Base-by-base conservation (phyloP, 495 filamentous ascomycete species). In the Neurospora sp. region DNA sequence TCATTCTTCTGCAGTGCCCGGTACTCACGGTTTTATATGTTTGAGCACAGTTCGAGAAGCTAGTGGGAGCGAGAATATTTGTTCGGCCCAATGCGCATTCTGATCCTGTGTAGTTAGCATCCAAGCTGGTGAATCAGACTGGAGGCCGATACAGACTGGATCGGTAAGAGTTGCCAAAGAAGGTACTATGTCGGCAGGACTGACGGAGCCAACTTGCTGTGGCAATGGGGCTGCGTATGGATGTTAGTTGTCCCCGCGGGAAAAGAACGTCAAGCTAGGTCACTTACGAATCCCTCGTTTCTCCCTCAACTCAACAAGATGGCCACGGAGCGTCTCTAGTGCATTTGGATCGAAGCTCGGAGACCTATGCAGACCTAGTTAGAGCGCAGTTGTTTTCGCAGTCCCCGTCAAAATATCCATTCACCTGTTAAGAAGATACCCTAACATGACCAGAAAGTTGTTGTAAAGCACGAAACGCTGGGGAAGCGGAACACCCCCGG, bases 401-500 rank as follows among this genome's bases (percentile, higher is more conserved):
- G 27, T 65, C 7, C 9, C 27, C 12, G 31, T 37, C 53, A 65
- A 18, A 9, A 18, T 35, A 65, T 18, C 27, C 12, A 40, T 73
- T 69, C 82, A 86, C 85, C 83, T 83, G 22, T 78, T 81, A n/a
- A 89, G 77, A 72, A 89, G 77, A 71, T 82, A 81, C 73, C 82
- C 79, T 37, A 87, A 76, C 71, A 86, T 77, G 16, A 80, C 77
- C 35, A 89, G 80, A 71, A 86, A 85, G 70, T 86, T 82, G 69
- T 86, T 85, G 76, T 86, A 88, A 71, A 88, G 82, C 35, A 83
- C 80, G 70, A 88, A 88, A 48, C 86, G 81, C 35, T 85, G 82
- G 14, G 82, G 85, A 11, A 88, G 77, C 14, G 82, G 81, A 40
- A 87, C 79, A 5, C 84, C 84, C 3, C 78, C 81, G 46, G 82